Evolutionary conservation across 108 stramenopile genomes (phyloP), one percentile per base, ranked within the genome.

Genomic region (Mediolabrus comicus): DNA sequence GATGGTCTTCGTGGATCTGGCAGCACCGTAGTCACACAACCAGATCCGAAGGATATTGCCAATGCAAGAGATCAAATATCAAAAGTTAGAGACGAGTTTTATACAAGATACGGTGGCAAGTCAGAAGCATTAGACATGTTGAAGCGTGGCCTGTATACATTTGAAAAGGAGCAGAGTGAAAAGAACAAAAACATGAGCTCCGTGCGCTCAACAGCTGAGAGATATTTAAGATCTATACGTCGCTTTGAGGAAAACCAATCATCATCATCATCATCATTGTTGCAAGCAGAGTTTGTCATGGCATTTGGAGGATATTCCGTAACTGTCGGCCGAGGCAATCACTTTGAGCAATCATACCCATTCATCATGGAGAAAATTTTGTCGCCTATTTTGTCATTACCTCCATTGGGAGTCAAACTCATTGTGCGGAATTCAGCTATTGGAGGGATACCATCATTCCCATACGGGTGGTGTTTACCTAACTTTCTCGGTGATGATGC

Each of bases 391-490:
- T 32, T 72, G 26, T 3, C 34, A 39, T 33, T 69, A 38, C 63
- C 64, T 28, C 68, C 84, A 0, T 56, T 89, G 1, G 74, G 75
- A 6, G 69, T 92, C 22, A 58, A 82, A 13, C 69, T 95, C 31
- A 65, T 70, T 10, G 89, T 92, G 3, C 65, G 82, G 3, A 95
- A 95, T 71, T 76, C 83, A n/a, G 94, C 91, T 12, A 90, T 91
- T 80, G 94, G 94, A 26, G 94, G 94, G 10, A 86, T 89, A 59
- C 94, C 94, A 16, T 84, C 87, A 38, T 95, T 91, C 84, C 94
- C 94, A 14, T 95, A 95, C 72, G 87, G 85, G 22, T 95, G 87
- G 84, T 95, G 94, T 62, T 39, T 95, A 36, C 68, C 80, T 36
- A 85, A 92, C 49, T 95, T 95, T 67, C 57, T 86, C 56, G 91